Percentiles rank a stretch among this genome's conserved stretches.
These are phyloP conservation scores for Neurospora discreta DNA, from an alignment of 495 filamentous ascomycete species.

Conservation along the genomic window DNA sequence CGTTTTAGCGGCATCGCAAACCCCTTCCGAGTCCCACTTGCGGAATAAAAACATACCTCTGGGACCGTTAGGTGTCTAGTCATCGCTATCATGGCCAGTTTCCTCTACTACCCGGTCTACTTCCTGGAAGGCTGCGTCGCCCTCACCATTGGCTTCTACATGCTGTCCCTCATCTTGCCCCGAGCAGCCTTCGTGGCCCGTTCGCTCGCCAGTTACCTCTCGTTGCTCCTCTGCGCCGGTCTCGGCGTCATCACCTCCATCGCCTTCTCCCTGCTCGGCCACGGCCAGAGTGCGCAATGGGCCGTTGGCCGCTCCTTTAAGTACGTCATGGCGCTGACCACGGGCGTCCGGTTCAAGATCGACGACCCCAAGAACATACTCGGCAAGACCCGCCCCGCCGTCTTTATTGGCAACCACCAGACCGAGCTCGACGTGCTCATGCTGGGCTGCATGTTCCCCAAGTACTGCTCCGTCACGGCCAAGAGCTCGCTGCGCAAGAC, in stretches of 20 bases:
- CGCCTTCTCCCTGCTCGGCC: conserved; percentile 56
- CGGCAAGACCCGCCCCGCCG: conserved; percentile 58
- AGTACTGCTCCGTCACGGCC: conserved; percentile 84
- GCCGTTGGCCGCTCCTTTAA: conserved; percentile 72
- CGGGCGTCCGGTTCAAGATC: conserved; percentile 71
- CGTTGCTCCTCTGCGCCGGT: conserved; percentile 50
- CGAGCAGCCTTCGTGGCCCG: conserved; percentile 60
- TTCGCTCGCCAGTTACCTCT: conserved; percentile 57
- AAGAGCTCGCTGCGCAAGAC: conserved; percentile 71
- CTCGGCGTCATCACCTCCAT: conserved; percentile 75
- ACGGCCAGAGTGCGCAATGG: conserved; percentile 74
- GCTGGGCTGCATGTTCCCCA: conserved; percentile 77
- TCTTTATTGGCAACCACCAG: conserved; percentile 92
- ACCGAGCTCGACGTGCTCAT: conserved; percentile 89
- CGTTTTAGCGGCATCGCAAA: not conserved
- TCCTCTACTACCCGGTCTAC: conserved; percentile 36
- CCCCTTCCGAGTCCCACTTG: not conserved
- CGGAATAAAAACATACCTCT: not conserved
- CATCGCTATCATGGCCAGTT: conserved; percentile 12
- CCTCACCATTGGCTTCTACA: conserved; percentile 46
- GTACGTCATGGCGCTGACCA: conserved; percentile 60
- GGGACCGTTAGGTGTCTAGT: not conserved
- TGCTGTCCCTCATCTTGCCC: conserved; percentile 43
- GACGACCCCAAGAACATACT: conserved; percentile 56
- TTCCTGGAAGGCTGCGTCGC: conserved; percentile 47